A percentile compares a stretch with the other conserved stretches of the same genome.
These are phyloP conservation scores for Lasiosphaeria ovina DNA, from an alignment of 495 filamentous ascomycete species.

Conservation along the genomic window DNA sequence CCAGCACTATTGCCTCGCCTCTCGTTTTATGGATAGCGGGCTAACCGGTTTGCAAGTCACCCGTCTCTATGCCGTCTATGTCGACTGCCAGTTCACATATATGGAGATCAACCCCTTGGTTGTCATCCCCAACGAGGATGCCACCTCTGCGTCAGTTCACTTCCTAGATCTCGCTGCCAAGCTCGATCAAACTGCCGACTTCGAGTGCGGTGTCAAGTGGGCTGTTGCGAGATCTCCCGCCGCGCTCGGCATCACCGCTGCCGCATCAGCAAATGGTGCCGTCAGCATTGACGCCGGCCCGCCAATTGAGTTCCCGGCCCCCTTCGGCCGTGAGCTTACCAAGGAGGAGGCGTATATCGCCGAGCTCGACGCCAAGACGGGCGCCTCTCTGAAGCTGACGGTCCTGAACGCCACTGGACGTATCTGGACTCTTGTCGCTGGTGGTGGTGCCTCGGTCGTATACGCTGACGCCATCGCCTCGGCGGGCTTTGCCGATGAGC, in stretches of 20 bases:
- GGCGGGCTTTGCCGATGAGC: slow-evolving; percentile 88
- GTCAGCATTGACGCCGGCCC: slow-evolving; percentile 95
- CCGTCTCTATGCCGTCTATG: slow-evolving; percentile 92
- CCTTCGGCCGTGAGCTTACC: slow-evolving; percentile 95
- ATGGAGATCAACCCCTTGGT: slow-evolving; percentile 99
- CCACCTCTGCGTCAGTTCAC: slow-evolving; percentile 90
- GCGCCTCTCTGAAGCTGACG: slow-evolving; percentile 96
- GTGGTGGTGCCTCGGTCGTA: slow-evolving; percentile 98
- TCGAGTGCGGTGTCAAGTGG: slow-evolving; percentile 99
- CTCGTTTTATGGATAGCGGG: slow-evolving; percentile 35
- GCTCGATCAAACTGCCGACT: slow-evolving; percentile 98
- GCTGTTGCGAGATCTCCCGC: slow-evolving; percentile 86
- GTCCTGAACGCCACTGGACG: slow-evolving; percentile 88
- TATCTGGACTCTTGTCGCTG: slow-evolving; percentile 97
- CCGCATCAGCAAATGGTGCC: slow-evolving; percentile 61
- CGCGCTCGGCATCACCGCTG: slow-evolving; percentile 72
- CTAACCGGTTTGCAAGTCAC: slow-evolving; percentile 28
- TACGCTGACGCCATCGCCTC: slow-evolving; percentile 99
- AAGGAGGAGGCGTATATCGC: slow-evolving; percentile 99
- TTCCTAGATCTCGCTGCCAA: slow-evolving; percentile 99
- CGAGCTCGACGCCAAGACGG: slow-evolving; percentile 97
- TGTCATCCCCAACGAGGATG: slow-evolving; percentile 90
- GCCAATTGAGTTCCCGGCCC: slow-evolving; percentile 97
- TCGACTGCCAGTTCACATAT: slow-evolving; percentile 99
- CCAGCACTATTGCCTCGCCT: slow-evolving; percentile 42